Conservation (phyloP, 1,284 basidiomycete genomes). For the Testicularia cyperi region DNA sequence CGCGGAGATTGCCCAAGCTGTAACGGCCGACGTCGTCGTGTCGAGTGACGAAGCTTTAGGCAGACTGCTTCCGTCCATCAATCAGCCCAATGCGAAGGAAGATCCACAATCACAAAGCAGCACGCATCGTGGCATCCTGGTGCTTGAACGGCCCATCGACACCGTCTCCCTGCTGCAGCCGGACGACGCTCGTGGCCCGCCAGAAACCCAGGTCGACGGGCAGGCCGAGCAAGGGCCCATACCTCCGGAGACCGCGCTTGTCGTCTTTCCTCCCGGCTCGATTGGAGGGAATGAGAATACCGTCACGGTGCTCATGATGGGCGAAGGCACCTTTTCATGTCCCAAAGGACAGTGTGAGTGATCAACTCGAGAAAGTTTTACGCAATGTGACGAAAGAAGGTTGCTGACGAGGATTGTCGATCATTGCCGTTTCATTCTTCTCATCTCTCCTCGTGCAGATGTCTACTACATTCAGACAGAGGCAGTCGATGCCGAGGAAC, state of each 20-base stretch:
- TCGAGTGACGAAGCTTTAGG: slow-evolving; percentile 63
- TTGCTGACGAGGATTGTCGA: too few species aligned
- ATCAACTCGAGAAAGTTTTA: too few species aligned
- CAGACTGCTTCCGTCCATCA: neutral
- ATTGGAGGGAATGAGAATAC: slow-evolving; percentile 58
- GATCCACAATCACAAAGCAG: too few species aligned
- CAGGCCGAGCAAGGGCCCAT: neutral
- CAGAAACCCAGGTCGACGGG: slow-evolving; percentile 1
- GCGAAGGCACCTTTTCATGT: slow-evolving; percentile 79
- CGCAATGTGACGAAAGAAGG: too few species aligned
- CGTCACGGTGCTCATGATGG: slow-evolving; percentile 70
- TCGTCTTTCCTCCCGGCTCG: slow-evolving; percentile 76
- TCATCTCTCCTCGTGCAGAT: slow-evolving; percentile 3
- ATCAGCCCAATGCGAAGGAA: too few species aligned
- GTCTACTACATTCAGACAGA: slow-evolving; percentile 40
- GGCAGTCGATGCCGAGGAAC: neutral
- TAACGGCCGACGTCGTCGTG: slow-evolving; percentile 64
- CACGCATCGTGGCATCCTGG: slow-evolving; percentile 17
- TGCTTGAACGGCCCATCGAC: slow-evolving; percentile 30
- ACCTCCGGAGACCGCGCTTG: slow-evolving; percentile 68
- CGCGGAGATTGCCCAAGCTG: slow-evolving; percentile 66
- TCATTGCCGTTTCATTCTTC: neutral
- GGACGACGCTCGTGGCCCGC: too few species aligned
- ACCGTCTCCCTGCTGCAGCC: too few species aligned
- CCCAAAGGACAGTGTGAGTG: slow-evolving; percentile 67